Base-by-base conservation (phyloP, 805 yeast genomes). In the Kuraishia ogatae region DNA sequence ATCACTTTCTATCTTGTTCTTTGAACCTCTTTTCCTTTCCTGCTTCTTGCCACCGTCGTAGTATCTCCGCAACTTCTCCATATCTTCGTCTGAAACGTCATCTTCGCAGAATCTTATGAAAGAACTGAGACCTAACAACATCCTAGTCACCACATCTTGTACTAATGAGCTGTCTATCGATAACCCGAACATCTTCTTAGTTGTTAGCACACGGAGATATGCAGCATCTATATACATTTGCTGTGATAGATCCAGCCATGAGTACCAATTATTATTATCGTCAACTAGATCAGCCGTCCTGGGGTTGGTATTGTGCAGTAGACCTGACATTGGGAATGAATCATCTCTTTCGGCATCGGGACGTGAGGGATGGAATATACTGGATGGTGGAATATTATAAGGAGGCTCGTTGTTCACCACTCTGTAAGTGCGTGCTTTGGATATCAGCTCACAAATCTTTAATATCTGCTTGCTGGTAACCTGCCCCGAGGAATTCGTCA, bases 141-240 rank as follows among this genome's bases (percentile, higher is more conserved):
- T 71, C 53, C 69, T 54, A 20, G 60, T 57, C 20, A 65, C 71
- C 22, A 66, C 66, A 57, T 53, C 49, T 23, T 53, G 55, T 5
- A 53, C 55, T 49, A 49, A 35, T 4, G 48, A 48, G 39, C 29
- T 19, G 49, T 48, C 52, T 24, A 53, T 43, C 7, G 51, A 26
- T 17, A 39, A 26, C 3, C 49, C 55, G 21, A 49, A 28, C 17
- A 39, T 50, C 19, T 23, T 21, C 29, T 49, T 39, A 23, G 52
- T 21, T 13, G 47, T 48, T 2, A 53, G 49, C 10, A 53, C 23
- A 2, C 52, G 46, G 71, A 77, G 53, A 66, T 67, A 50, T 62
- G 67, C 50, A 64, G 76, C 64, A 71, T 71, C 64, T 59, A 70
- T 67, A 59, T 76, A 77, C 49, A 68, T 26, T 50, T 70, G 74